Evolutionary conservation across 2,329 filamentous ascomycete species (phyloP), one percentile per base, ranked within the genome.

Genomic region (Pseudopithomyces chartarum): DNA sequence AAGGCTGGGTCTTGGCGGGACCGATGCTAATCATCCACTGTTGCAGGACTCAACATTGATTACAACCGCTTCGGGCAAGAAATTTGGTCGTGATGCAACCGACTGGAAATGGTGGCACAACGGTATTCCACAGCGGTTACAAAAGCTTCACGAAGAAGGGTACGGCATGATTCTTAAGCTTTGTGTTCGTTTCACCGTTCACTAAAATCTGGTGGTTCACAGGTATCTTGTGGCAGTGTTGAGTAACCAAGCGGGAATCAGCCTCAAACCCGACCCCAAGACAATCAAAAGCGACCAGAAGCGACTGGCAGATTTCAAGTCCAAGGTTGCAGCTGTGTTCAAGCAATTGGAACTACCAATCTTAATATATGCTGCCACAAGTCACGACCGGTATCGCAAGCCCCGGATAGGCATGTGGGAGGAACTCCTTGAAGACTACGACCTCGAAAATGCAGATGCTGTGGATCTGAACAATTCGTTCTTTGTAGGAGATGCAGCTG

Each of bases 81-180:
- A 85, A 49, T 94, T 94, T 68, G 83, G 86, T 2, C 83, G 84
- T 50, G 85, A 87, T 62, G 85, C 87, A 0, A 80, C 81, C 3
- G 94, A 98, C 72, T 99, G 95, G 95, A 92, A 91, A 74, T 99
- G 95, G 95, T 98, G 92, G 92, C 80, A 96, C 73, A 66, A 77
- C 13, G 82, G 78, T 17, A 90, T 98, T 0, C 91, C 92, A 1
- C 76, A 75, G 0, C 85, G 80, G 51, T 74, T 99, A 17, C 85
- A 83, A 62, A 79, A 87, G 57, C 80, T 98, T 1, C 84, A 91
- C 67, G 80, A 85, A 11, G 85, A 95, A 63, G 91, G 87, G 84
- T 90, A 77, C 38, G 65, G 60, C 60, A 53, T 43, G 15, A 34
- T 50, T 17, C 39, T 55, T n/a, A 10, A 36, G 55, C 52, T 34